Base-by-base conservation (phyloP, 2,329 filamentous ascomycete genomes). In the Claviceps africana region DNA sequence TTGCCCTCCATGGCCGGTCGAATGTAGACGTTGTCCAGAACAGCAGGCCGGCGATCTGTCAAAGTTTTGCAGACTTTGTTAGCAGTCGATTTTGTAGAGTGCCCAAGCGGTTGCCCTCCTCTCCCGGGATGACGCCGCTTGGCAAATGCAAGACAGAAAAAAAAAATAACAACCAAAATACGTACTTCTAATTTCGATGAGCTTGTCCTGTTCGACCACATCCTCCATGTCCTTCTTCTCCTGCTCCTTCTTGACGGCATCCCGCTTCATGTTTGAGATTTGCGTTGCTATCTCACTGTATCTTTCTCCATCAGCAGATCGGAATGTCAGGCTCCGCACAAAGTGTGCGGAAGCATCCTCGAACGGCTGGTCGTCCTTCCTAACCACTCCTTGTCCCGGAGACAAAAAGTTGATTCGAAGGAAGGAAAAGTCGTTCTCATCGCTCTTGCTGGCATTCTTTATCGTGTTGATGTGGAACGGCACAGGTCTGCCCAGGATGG, bases 221-320 rank as follows among this genome's bases (percentile, higher is more conserved):
- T 98, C 93, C 66, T 98, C 93, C 86, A 98, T 86, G 61, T 98
- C 91, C 72, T 98, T 98, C 81, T 97, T 96, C 70, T 96, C 91
- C 62, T 96, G 90, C 68, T 98, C 93, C 61, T 88, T 86, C 69
- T 95, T 90, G 43, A 88, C 81, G 5, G 87, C 83, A 59, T 91
- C 88, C 65, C 93, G 95, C 73, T 96, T 95, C 74, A 98, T 84
- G 63, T 96, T 93, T 11, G 88, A 91, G 61, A 98, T 97, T 63
- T 95, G 87, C 55, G 86, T 86, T 13, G 89, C 85, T 59, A 98
- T 93, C 61, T 94, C 88, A 54, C 88, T 85, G 65, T 98, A 89
- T 56, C 91, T 83, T 55, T 88, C 81, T 54, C 89, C 84, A 64
- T 97, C 88, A 56, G 86, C 85, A 21, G 93, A 97, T 52, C 91